Evolutionary conservation across 768 basidiomycete species (phyloP).

Genomic region (Cystoderma amianthinum): DNA sequence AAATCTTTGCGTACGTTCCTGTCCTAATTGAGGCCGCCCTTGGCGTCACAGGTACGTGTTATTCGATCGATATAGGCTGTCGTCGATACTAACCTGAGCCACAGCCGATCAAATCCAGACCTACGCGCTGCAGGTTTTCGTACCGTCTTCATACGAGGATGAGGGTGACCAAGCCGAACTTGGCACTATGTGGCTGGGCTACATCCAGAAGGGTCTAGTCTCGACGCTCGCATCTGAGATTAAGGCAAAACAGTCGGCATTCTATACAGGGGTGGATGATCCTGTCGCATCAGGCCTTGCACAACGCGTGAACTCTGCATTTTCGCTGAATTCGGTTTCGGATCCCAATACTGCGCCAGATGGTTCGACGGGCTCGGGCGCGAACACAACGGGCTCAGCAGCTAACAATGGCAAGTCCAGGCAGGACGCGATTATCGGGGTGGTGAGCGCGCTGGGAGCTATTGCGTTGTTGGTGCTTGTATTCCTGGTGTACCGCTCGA

Average conservation of each 20-base stretch:
- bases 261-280: constrained; percentile 50
- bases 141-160: constrained; percentile 49
- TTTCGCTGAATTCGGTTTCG: constrained; percentile 43
- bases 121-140: constrained; percentile 61
- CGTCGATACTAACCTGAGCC: constrained; percentile 9
- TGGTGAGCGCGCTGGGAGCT: constrained; percentile 76
- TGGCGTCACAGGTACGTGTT: constrained; percentile 18
- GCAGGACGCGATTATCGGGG: constrained; percentile 87
- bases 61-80: not conserved
- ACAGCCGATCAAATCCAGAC: constrained; percentile 27
- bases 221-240: constrained; percentile 59
- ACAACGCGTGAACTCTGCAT: constrained; percentile 60
- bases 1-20: constrained; percentile 75
- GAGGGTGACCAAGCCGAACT: constrained; percentile 41
- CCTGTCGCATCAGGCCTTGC: constrained; percentile 53
- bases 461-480: constrained; percentile 67
- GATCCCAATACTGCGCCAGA: constrained; percentile 19
- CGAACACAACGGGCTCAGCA: constrained; percentile 15
- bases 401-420: constrained; percentile 39
- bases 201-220: constrained; percentile 52
- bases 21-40: constrained; percentile 20
- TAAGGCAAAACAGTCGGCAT: constrained; percentile 47
- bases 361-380: constrained; percentile 9
- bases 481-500: constrained; percentile 64
- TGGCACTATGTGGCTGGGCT: constrained; percentile 66